These are phyloP conservation scores for Candida insectorum DNA, from an alignment of 805 yeast species.

Conservation along the genomic window DNA sequence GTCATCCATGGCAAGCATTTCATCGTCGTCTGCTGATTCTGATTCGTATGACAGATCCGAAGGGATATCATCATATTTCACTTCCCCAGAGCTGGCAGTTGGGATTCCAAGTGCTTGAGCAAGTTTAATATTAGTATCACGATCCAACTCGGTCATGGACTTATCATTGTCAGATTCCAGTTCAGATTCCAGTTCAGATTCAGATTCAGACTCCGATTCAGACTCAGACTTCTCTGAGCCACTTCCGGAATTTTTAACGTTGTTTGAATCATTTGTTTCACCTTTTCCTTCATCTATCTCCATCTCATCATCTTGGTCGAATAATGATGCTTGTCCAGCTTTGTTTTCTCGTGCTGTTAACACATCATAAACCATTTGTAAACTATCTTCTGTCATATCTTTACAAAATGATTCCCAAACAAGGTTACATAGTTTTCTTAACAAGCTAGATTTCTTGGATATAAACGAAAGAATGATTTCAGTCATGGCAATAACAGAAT, in stretches of 20 bases:
- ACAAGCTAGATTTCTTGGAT: conserved; percentile 34
- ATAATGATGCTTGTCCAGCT: conserved; percentile 73
- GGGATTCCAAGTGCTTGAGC: conserved; percentile 74
- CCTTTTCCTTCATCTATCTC: conserved; percentile 15
- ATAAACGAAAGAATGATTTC: conserved; percentile 45
- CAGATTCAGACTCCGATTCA: conserved; percentile 20
- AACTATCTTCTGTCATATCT: conserved; percentile 27
- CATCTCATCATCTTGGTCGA: conserved; percentile 52
- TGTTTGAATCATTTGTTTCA: conserved; percentile 30
- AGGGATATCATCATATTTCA: conserved; percentile 37
- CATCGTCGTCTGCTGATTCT: conserved; percentile 87
- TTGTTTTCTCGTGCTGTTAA: conserved; percentile 65
- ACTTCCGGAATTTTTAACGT: conserved; percentile 24
- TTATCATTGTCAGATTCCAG: conserved; percentile 15
- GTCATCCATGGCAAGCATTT: conserved; percentile 91
- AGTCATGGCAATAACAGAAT: conserved; percentile 34
- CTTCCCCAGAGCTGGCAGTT: conserved; percentile 38
- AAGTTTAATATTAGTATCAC: conserved; percentile 56
- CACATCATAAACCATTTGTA: conserved; percentile 34
- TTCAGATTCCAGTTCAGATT: conserved; percentile 14
- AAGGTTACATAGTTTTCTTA: conserved; percentile 33
- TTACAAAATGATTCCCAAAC: conserved; percentile 42
- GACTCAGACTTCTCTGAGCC: conserved; percentile 21
- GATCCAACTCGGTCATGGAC: conserved; percentile 23
- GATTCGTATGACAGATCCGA: conserved; percentile 59